A percentile compares a stretch with the other conserved stretches of the same genome.
Conservation (phyloP, 2,329 filamentous ascomycete genomes). For the Epichloe uncinata region DNA sequence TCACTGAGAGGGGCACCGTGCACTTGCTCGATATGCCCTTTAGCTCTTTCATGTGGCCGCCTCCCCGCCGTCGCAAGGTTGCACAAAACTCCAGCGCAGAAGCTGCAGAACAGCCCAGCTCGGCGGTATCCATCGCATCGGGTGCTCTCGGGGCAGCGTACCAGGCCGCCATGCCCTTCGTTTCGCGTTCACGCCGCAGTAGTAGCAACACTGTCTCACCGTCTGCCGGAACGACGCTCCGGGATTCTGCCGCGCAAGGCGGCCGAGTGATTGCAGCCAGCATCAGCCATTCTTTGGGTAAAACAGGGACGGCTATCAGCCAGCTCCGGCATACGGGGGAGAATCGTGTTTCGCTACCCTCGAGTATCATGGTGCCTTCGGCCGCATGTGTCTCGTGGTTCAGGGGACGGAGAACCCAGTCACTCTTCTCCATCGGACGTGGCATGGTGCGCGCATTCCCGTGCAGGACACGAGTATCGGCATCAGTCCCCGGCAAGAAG, state of each 20-base stretch:
- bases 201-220: constrained; percentile 21
- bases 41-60: constrained; percentile 78
- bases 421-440: constrained; percentile 50
- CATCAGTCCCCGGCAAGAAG: constrained; percentile 39
- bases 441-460: constrained; percentile 55
- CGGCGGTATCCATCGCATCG: constrained; percentile 55
- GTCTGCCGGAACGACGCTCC: constrained; percentile 31
- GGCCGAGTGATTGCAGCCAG: constrained; percentile 60
- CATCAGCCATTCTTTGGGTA: constrained; percentile 60
- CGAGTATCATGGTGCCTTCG: constrained; percentile 37
- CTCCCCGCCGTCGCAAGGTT: constrained; percentile 42
- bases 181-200: constrained; percentile 40
- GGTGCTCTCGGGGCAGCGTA: constrained; percentile 58
- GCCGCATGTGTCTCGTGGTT: constrained; percentile 53
- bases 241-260: constrained; percentile 53
- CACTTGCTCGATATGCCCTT: constrained; percentile 81
- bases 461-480: constrained; percentile 40
- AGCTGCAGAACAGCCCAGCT: constrained; percentile 33
- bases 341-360: constrained; percentile 58
- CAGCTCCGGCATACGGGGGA: constrained; percentile 60
- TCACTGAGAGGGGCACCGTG: constrained; percentile 90
- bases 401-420: constrained; percentile 45
- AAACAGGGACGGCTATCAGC: constrained; percentile 55
- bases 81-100: constrained; percentile 31
- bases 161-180: constrained; percentile 50